These are phyloP conservation scores for Phoma sp. DNA, from an alignment of 2,329 filamentous ascomycete genomes.

Conservation along the genomic window DNA sequence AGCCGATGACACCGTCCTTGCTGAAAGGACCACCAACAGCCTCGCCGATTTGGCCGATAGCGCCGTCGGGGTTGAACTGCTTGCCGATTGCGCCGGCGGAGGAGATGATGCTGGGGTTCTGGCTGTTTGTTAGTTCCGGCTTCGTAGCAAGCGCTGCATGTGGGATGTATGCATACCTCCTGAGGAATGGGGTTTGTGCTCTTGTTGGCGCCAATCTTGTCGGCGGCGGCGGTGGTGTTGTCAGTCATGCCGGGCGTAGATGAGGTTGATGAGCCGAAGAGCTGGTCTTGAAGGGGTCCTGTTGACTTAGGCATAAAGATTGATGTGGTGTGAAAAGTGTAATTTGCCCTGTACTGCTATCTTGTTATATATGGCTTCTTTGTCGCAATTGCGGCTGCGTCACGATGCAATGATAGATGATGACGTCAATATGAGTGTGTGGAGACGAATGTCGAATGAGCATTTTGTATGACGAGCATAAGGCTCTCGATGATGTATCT, in stretches of 20 bases:
- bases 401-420: constrained; percentile 10
- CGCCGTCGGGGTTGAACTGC: constrained; percentile 59
- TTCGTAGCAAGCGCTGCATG: neutral
- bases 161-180: constrained; percentile 13
- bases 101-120: constrained; percentile 53
- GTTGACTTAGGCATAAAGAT: constrained; percentile 31
- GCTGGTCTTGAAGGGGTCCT: constrained; percentile 28
- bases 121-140: neutral
- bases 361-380: constrained; percentile 3
- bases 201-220: constrained; percentile 39
- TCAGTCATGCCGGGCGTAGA: constrained; percentile 27
- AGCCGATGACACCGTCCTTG: constrained; percentile 61
- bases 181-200: constrained; percentile 38
- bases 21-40: constrained; percentile 53
- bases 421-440: constrained; percentile 23
- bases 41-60: constrained; percentile 58
- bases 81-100: constrained; percentile 60
- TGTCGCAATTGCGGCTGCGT: constrained; percentile 4
- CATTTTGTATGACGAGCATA: constrained; percentile 17
- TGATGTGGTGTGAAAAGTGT: neutral
- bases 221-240: constrained; percentile 29
- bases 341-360: neutral
- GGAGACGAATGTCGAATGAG: constrained; percentile 1
- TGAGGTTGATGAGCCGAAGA: constrained; percentile 20
- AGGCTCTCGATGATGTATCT: constrained; percentile 17